These are phyloP conservation scores for Trichaptum fuscoviolaceum DNA, from an alignment of 768 basidiomycete genomes.

Conservation along the genomic window DNA sequence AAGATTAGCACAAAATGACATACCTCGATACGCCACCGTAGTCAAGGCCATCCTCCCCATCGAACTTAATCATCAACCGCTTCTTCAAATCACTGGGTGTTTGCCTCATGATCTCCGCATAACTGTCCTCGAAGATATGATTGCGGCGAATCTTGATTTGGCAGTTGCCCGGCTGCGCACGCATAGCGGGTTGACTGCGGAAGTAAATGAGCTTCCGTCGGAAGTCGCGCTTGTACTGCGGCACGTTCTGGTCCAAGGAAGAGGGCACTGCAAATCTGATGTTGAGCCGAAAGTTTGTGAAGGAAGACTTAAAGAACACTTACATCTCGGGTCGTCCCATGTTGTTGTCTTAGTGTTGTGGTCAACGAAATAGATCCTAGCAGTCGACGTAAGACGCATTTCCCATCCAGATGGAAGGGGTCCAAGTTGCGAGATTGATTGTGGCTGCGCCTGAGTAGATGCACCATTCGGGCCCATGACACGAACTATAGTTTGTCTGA, in stretches of 20 bases:
- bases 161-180: slow-evolving; percentile 72
- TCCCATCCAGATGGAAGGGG: slow-evolving; percentile 91
- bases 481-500: slow-evolving; percentile 45
- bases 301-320: background rate
- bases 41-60: slow-evolving; percentile 76
- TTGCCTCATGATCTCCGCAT: slow-evolving; percentile 76
- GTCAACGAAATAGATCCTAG: slow-evolving; percentile 88
- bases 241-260: slow-evolving; percentile 78
- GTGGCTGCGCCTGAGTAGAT: slow-evolving; percentile 83
- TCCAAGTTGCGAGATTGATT: slow-evolving; percentile 69
- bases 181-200: slow-evolving; percentile 83
- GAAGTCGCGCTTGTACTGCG: slow-evolving; percentile 95
- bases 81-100: slow-evolving; percentile 67
- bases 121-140: slow-evolving; percentile 84
- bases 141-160: slow-evolving; percentile 79
- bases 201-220: slow-evolving; percentile 90
- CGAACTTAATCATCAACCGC: slow-evolving; percentile 68
- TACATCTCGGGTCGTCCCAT: slow-evolving; percentile 82
- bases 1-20: slow-evolving; percentile 12
- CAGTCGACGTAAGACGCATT: slow-evolving; percentile 84
- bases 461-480: slow-evolving; percentile 94
- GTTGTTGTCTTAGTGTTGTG: slow-evolving; percentile 87
- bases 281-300: background rate
- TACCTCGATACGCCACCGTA: slow-evolving; percentile 75
- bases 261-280: slow-evolving; percentile 44